Evolutionary conservation across 805 yeast species (phyloP), one percentile per base, ranked within the genome.

Genomic region (Scheffersomyces lignosus): DNA sequence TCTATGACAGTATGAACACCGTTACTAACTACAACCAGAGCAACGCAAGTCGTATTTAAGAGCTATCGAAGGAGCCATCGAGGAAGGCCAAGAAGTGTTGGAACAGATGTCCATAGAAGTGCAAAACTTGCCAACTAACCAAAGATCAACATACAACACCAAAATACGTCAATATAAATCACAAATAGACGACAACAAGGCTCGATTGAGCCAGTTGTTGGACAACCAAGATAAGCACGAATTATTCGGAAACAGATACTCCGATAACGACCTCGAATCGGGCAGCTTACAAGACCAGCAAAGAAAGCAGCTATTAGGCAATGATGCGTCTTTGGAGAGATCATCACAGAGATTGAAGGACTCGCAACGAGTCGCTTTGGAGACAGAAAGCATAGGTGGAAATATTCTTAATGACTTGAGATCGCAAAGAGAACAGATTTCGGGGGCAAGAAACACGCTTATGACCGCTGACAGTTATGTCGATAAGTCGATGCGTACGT

Each of bases 381-480:
- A 93, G 50, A 89, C 99, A 0, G 99, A 93, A 62, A 73, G 74
- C 22, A 80, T 93, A 34, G 99, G 99, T 1, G 87, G 96, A 10
- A 83, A 85, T 47, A 93, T 93, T 35, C 74, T 93, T 64, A 81
- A 80, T 51, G 96, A 91, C 57, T 69, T 93, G 47, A 75, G 96
- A 43, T 83, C 96, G 17, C 99, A 93, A 66, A 73, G 99, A 40
- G 99, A 93, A 54, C 97, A 95, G 54, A 77, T 93, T 29, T 69
- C 79, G 36, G 88, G 90, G 51, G 80, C 96, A 15, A 78, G 97
- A 60, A 86, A 84, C 51, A 87, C 96, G 0, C 68, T 93, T 34
- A 77, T 77, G 62, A 91, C 89, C 44, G 98, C 98, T 0, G 98
- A 93, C 57, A 80, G 84, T 1, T 88, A 90, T 54, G 96, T 93